Conservation (phyloP, 805 yeast genomes). For the Starmera quercuum region DNA sequence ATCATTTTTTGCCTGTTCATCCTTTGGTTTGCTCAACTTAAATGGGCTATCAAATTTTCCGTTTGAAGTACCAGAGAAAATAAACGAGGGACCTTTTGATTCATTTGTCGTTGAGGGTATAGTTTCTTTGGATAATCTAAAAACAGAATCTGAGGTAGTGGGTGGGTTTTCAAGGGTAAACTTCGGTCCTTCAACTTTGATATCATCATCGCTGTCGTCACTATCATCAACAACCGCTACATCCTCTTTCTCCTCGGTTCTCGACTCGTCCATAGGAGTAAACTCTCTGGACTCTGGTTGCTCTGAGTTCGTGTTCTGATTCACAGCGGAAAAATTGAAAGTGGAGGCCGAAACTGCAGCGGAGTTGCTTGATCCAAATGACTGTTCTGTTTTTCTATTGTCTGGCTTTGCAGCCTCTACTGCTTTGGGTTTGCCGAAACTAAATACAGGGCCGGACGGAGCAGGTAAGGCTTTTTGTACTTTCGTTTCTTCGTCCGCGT, state of each 20-base stretch:
- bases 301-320: background rate
- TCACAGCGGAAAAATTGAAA: slow-evolving; percentile 20
- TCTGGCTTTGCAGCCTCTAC: slow-evolving; percentile 2
- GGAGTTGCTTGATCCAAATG: background rate
- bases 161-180: slow-evolving; percentile 45
- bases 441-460: slow-evolving; percentile 6
- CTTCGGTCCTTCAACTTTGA: slow-evolving; percentile 67
- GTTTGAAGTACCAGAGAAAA: slow-evolving; percentile 23
- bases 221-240: slow-evolving; percentile 13
- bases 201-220: slow-evolving; percentile 48
- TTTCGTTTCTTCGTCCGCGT: slow-evolving; percentile 5
- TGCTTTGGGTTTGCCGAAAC: slow-evolving; percentile 7
- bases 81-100: slow-evolving; percentile 32
- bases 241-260: slow-evolving; percentile 3
- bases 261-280: background rate
- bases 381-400: slow-evolving; percentile 25
- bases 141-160: slow-evolving; percentile 41
- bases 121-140: slow-evolving; percentile 30
- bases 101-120: slow-evolving; percentile 12
- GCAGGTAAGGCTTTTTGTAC: slow-evolving; percentile 13
- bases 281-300: background rate
- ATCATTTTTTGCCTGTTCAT: background rate
- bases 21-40: slow-evolving; percentile 16
- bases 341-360: slow-evolving; percentile 4
- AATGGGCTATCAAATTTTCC: slow-evolving; percentile 25